These are phyloP conservation scores for Neurospora tetrasperma DNA, from an alignment of 495 filamentous ascomycete species.

Conservation along the genomic window DNA sequence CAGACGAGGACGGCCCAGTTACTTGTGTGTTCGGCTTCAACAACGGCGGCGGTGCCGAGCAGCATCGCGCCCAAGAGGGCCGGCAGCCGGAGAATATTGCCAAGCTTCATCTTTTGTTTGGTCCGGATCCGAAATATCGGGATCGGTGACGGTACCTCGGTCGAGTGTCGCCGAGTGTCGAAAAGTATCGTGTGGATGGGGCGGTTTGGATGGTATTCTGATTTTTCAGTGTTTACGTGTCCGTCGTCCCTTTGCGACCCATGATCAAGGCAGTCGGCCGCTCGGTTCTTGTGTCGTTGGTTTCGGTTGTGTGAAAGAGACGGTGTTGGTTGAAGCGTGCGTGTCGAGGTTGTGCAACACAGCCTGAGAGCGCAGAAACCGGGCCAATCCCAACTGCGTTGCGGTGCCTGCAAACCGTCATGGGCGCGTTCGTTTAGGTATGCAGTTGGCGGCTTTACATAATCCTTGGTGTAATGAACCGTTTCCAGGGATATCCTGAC, in stretches of 20 bases:
- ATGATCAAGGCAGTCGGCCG: not conserved
- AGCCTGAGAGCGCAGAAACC: not conserved
- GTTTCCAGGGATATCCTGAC: not conserved
- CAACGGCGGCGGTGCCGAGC: slow-evolving; percentile 28
- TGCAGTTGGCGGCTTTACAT: not conserved
- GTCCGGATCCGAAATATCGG: not conserved
- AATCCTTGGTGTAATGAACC: not conserved
- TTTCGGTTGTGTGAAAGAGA: not conserved
- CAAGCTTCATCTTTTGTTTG: slow-evolving; percentile 27
- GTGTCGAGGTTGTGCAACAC: not conserved
- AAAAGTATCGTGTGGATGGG: not conserved
- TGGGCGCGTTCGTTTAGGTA: not conserved
- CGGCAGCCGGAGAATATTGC: slow-evolving; percentile 26
- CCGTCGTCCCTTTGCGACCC: not conserved
- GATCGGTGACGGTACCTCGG: not conserved
- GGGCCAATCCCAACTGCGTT: not conserved
- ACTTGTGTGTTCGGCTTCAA: slow-evolving; percentile 74
- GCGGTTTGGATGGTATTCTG: not conserved
- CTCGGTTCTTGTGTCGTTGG: not conserved
- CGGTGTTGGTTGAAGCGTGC: not conserved
- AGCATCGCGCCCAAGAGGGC: slow-evolving; percentile 34
- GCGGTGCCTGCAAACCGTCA: not conserved
- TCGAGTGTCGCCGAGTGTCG: not conserved
- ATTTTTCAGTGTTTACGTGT: not conserved
- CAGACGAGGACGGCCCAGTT: slow-evolving; percentile 98